A percentile compares a stretch with the other conserved stretches of the same genome.
Evolutionary conservation across 2,329 filamentous ascomycete species (phyloP).

Genomic region (Aspergillus versicolor): DNA sequence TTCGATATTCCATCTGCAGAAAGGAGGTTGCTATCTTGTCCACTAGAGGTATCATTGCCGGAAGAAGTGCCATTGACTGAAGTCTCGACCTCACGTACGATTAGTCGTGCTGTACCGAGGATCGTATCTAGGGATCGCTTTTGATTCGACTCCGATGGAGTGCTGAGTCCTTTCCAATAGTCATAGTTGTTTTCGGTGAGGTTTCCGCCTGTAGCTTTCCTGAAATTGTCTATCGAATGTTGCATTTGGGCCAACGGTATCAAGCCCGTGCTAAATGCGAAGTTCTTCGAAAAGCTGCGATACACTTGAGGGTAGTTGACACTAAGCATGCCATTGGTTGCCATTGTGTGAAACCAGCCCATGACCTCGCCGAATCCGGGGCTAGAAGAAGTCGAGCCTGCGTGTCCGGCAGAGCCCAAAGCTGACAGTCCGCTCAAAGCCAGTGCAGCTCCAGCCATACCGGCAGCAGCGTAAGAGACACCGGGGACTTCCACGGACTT

Average conservation of each 20-base stretch:
- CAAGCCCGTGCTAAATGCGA: slow-evolving; percentile 84
- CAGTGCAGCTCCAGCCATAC: slow-evolving; percentile 81
- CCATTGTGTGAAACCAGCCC: slow-evolving; percentile 89
- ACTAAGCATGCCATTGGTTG: slow-evolving; percentile 94
- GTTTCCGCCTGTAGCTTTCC: slow-evolving; percentile 78
- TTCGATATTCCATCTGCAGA: slow-evolving; percentile 74
- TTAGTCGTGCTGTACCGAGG: slow-evolving; percentile 46
- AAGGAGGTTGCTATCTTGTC: slow-evolving; percentile 32
- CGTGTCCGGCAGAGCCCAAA: slow-evolving; percentile 58
- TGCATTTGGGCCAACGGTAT: slow-evolving; percentile 82
- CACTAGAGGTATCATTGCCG: slow-evolving; percentile 23
- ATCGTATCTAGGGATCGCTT: slow-evolving; percentile 58
- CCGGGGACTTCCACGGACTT: slow-evolving; percentile 74
- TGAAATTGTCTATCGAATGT: slow-evolving; percentile 78
- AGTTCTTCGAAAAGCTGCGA: slow-evolving; percentile 86
- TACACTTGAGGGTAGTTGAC: slow-evolving; percentile 86
- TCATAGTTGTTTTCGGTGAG: slow-evolving; percentile 75
- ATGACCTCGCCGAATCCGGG: slow-evolving; percentile 85
- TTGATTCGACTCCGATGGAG: slow-evolving; percentile 50
- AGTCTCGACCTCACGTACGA: slow-evolving; percentile 50
- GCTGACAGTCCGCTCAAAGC: slow-evolving; percentile 71
- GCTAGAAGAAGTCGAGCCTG: slow-evolving; percentile 66
- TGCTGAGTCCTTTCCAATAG: slow-evolving; percentile 50
- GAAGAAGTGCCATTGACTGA: slow-evolving; percentile 42
- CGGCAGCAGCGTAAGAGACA: slow-evolving; percentile 79